Evolutionary conservation across 179 eudicot species (phyloP).

Genomic region (Sideroxylon spinosum): DNA sequence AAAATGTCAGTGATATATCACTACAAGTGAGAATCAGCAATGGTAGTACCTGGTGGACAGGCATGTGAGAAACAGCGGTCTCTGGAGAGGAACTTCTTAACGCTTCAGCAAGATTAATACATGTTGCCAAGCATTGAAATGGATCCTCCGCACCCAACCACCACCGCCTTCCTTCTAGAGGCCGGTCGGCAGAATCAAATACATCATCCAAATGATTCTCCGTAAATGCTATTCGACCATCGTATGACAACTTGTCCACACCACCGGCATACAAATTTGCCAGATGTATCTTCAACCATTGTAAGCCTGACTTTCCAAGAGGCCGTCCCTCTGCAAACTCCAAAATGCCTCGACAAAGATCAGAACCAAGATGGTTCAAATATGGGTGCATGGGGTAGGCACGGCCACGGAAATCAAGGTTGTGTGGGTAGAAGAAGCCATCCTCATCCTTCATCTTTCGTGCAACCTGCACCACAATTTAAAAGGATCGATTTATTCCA

Average conservation of each 20-base stretch:
- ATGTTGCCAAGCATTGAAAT: slow-evolving; percentile 82
- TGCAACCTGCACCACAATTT: slow-evolving; percentile 55
- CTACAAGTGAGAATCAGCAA: not conserved
- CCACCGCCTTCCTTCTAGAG: slow-evolving; percentile 89
- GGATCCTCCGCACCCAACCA: slow-evolving; percentile 96
- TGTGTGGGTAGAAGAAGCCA: slow-evolving; percentile 89
- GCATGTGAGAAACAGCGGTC: slow-evolving; percentile 62
- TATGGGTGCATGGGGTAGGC: slow-evolving; percentile 98
- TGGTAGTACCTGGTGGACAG: slow-evolving; percentile 73
- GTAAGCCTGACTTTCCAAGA: slow-evolving; percentile 69
- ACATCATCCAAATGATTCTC: slow-evolving; percentile 74
- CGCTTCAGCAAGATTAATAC: slow-evolving; percentile 73
- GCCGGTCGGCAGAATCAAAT: slow-evolving; percentile 90
- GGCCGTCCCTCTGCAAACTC: slow-evolving; percentile 94
- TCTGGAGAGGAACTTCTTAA: slow-evolving; percentile 82
- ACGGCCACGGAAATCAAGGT: slow-evolving; percentile 93
- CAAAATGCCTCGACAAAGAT: slow-evolving; percentile 82
- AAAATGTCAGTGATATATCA: not conserved
- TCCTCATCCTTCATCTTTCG: slow-evolving; percentile 89
- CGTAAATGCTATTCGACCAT: slow-evolving; percentile 63
- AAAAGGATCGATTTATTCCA: not conserved
- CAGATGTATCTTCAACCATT: slow-evolving; percentile 78
- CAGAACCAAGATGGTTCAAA: slow-evolving; percentile 93
- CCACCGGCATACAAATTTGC: slow-evolving; percentile 89
- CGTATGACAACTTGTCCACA: slow-evolving; percentile 78